Conservation (phyloP, 2,329 filamentous ascomycete genomes). For the Hymenoscyphus infarciens region DNA sequence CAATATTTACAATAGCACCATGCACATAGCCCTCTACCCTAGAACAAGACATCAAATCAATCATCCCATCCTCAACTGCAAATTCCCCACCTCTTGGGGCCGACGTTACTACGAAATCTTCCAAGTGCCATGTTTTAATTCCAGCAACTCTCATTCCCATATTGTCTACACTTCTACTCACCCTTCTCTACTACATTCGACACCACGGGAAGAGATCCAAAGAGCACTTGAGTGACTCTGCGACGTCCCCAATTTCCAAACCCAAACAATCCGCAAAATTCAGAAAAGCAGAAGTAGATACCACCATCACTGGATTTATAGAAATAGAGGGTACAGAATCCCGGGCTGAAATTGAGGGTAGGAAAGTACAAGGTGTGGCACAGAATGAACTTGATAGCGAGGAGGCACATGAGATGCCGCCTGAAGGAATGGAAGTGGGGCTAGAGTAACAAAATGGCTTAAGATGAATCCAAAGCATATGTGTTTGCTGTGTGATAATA, state of each 20-base stretch:
- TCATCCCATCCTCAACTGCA: slow-evolving; percentile 13
- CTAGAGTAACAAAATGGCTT: too few relatives aligned
- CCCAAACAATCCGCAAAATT: neutral
- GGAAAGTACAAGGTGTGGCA: neutral
- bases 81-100: neutral
- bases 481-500: too few relatives aligned
- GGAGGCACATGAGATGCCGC: neutral
- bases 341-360: neutral
- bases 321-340: neutral
- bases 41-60: slow-evolving; percentile 19
- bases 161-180: neutral
- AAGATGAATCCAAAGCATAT: too few relatives aligned
- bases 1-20: slow-evolving; percentile 38
- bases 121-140: neutral
- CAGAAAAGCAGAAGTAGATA: neutral
- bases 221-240: neutral
- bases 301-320: neutral
- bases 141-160: neutral
- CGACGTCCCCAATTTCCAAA: neutral
- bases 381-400: neutral
- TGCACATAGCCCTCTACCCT: slow-evolving; percentile 24
- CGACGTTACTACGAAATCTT: neutral
- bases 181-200: neutral
- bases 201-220: neutral
- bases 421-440: too few relatives aligned